These are phyloP conservation scores for Blechomonas ayalai DNA, from an alignment of 208 protist species.

Conservation along the genomic window DNA sequence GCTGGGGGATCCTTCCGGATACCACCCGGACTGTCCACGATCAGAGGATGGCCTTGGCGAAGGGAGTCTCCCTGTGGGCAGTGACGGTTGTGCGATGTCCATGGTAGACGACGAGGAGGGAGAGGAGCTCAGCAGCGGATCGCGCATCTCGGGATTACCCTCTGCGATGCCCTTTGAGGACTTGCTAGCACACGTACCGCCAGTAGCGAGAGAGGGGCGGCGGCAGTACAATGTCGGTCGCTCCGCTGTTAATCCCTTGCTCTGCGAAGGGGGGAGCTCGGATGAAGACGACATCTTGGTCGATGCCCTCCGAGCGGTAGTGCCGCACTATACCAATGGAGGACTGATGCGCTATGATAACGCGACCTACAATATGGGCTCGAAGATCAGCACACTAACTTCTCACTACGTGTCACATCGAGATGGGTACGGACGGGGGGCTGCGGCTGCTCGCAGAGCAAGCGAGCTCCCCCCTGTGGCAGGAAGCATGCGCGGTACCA, in stretches of 20 bases:
- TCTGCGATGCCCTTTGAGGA: slow-evolving; percentile 23
- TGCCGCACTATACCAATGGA: slow-evolving; percentile 49
- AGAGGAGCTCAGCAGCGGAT: slow-evolving; percentile 10
- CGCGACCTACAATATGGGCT: slow-evolving; percentile 80
- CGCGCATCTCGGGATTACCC: too few relatives aligned
- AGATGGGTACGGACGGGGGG: slow-evolving; percentile 57
- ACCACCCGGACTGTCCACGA: slow-evolving; percentile 26
- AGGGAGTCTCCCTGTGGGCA: slow-evolving; percentile 1
- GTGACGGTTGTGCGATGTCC: slow-evolving; percentile 1
- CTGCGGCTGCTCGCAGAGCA: slow-evolving; percentile 12
- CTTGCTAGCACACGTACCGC: slow-evolving; percentile 26
- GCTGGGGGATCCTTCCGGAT: slow-evolving; percentile 37
- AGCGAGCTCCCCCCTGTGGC: slow-evolving; percentile 7
- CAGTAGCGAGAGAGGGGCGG: slow-evolving; percentile 33
- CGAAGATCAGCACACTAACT: slow-evolving; percentile 26
- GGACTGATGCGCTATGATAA: slow-evolving; percentile 60
- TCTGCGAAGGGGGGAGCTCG: slow-evolving; percentile 23
- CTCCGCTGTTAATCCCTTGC: slow-evolving; percentile 18
- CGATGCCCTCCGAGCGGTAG: slow-evolving; percentile 73
- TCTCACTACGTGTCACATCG: slow-evolving; percentile 58
- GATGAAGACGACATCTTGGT: slow-evolving; percentile 69
- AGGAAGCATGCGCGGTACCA: too few relatives aligned
- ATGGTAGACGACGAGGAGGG: slow-evolving; percentile 11
- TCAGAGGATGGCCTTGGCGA: slow-evolving; percentile 4
- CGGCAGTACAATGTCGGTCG: slow-evolving; percentile 77